phyloP scores from a whole-genome alignment of 1,139 yeast genomes.

The Pichia sp. region DNA sequence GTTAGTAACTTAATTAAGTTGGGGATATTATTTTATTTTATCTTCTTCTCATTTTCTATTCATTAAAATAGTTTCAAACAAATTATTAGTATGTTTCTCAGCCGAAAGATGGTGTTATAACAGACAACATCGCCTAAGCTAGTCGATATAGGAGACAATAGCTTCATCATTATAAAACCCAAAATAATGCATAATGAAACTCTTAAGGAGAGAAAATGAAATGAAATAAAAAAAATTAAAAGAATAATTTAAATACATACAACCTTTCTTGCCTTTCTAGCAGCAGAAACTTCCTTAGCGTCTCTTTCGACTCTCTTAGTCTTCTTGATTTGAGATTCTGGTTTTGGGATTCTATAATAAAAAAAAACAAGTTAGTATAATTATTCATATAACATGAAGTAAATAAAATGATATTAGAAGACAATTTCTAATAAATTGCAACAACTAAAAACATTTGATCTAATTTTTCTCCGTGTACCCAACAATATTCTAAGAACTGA shows the following conservation, averaged over 20 bases:
- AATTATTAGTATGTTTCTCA: conserved; percentile 38
- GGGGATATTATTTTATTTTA: neutral
- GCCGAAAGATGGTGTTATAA: conserved; percentile 99
- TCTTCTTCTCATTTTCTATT: neutral
- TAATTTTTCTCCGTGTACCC: conserved; percentile 13
- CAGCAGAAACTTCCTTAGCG: conserved; percentile 83
- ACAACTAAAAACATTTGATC: conserved; percentile 3
- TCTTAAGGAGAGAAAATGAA: neutral
- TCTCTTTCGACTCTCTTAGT: conserved; percentile 85
- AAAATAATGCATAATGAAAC: neutral
- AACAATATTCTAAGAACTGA: conserved; percentile 26
- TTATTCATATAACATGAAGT: too few relatives aligned
- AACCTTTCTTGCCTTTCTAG: conserved; percentile 77
- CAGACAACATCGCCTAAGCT: conserved; percentile 89
- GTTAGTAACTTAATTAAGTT: conserved; percentile 10
- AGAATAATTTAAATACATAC: conserved; percentile 55
- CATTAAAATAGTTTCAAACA: neutral
- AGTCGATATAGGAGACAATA: conserved; percentile 52
- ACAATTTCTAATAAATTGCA: neutral
- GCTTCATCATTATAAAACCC: conserved; percentile 47
- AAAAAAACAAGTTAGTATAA: conserved; percentile 26
- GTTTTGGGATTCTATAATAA: conserved; percentile 38
- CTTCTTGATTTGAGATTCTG: conserved; percentile 97
- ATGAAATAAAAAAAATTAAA: neutral
- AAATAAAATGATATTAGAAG: conserved; percentile 8